Evolutionary conservation across 306 rosid species (phyloP), one percentile per base, ranked within the genome.

Genomic region (Glycine tomentella): DNA sequence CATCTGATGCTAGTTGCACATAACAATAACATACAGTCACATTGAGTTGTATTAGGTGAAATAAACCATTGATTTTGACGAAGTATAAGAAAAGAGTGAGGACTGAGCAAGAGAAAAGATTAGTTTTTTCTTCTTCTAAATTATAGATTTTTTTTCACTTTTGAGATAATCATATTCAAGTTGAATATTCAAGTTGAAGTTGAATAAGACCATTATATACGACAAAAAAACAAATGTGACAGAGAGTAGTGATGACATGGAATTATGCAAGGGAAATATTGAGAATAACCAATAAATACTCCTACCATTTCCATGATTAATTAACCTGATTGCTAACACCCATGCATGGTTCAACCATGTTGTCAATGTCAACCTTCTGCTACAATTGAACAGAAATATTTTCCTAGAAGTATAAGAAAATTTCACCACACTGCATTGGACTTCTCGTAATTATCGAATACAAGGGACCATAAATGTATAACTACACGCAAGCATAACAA

Each of bases 401-500:
- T 40, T 77, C 20, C 65, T 10, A 67, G 53, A 53, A 25, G 2
- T 25, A 25, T 67, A 67, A 53, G 42, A 15, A 40, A 5, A 67
- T 25, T 25, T 49, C 42, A 6, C 34, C 44, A 40, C 51, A 38
- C 44, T 2, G 5, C 50, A 40, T 58, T 38, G 42, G n/a, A 20
- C 49, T 20, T 2, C 31, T 75, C 12, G 25, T 69, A 55, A 69
- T 57, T 42, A 78, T 67, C 33, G 20, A 50, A 50, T 34, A 52
- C 66, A 50, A 8, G 52, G 44, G 44, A 40, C 44, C 44, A 40
- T 38, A 38, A 44, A 16, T 64, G n/a, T 31, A 68, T 5, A 16
- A 33, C 69, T 16, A 56, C 48, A 56, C 8, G 58, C 61, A 49
- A 57, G 69, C 33, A 13, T 56, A 69, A 31, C 1, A 68, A 79